phyloP scores from a whole-genome alignment of 225 moss, liverwort and hornwort genomes.

The Climacium dendroides region DNA sequence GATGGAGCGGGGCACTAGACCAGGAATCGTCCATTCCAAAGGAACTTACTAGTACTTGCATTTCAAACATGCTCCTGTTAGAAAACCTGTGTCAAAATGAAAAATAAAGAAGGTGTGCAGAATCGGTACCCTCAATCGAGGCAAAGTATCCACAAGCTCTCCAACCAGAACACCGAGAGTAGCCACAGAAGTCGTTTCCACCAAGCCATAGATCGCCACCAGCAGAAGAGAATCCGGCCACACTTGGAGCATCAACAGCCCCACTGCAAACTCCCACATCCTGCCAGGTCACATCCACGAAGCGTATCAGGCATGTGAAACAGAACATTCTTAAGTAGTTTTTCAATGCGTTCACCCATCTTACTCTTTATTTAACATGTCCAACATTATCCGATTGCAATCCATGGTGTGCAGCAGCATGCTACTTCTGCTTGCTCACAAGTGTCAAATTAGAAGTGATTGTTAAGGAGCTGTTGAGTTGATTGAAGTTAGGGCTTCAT shows the following conservation, averaged over 20 bases:
- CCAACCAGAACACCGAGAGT: conserved; percentile 74
- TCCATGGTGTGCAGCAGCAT: neutral
- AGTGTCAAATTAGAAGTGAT: neutral
- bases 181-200: conserved; percentile 75
- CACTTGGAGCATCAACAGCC: conserved; percentile 70
- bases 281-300: conserved; percentile 41
- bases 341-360: neutral
- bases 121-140: conserved; percentile 53
- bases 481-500: neutral
- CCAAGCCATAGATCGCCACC: conserved; percentile 78
- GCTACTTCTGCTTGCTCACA: neutral
- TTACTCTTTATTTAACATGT: neutral
- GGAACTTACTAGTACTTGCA: neutral
- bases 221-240: conserved; percentile 81
- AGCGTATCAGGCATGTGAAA: too few species aligned
- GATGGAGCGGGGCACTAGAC: neutral
- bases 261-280: conserved; percentile 99
- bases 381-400: neutral
- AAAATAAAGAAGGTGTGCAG: neutral
- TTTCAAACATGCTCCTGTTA: neutral
- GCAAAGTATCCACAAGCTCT: conserved; percentile 65
- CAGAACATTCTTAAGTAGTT: neutral
- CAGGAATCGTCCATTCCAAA: neutral
- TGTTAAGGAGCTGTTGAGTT: neutral
- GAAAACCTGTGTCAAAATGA: neutral